Evolutionary conservation across 371 early-diverging fungal genomes (phyloP), one percentile per base, ranked within the genome.

Genomic region (Phascolomyces articulosus): DNA sequence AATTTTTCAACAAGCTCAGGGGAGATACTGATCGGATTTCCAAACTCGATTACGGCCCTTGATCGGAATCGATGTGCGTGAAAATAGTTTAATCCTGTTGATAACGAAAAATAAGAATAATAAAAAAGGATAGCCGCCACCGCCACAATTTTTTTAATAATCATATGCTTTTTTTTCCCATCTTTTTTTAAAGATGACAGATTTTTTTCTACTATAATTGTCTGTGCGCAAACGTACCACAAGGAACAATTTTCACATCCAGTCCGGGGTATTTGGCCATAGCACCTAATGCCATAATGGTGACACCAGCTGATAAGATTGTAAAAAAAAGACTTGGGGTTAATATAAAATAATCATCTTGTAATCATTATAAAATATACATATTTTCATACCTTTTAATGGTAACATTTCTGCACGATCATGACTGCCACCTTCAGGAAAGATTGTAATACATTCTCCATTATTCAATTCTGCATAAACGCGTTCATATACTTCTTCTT

Each of bases 391-490:
- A 87, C 87, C 87, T 86, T 97, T 98, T 55, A 98, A 78, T 29
- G 98, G 98, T 58, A 98, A 75, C 85, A 98, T 87, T 67, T 96
- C 93, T 13, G 94, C 86, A 29, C 97, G 93, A 70, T 98, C 99
- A 75, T 98, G 99, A 59, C 93, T 93, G 8, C 98, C 98, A 27
- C 99, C 98, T 70, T 98, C 99, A 3, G 99, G 99, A 75, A 98
- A 98, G 65, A 98, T 98, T 9, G 98, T 98, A 16, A 98, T 90
- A 68, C 95, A 93, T 26, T 87, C 87, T 26, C 95, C 94, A 31
- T 83, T 74, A 62, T 90, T 85, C 38, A 98, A 72, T 26, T 92
- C 88, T 11, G 88, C 86, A 67, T 90, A 89, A 1, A 98, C 99
- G 18, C 87, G 80, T 28, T 82, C 74, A 75, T 95, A 98, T 64